Evolutionary conservation across 2,329 filamentous ascomycete genomes (phyloP).

Genomic region (Pseudocercospora cruenta): DNA sequence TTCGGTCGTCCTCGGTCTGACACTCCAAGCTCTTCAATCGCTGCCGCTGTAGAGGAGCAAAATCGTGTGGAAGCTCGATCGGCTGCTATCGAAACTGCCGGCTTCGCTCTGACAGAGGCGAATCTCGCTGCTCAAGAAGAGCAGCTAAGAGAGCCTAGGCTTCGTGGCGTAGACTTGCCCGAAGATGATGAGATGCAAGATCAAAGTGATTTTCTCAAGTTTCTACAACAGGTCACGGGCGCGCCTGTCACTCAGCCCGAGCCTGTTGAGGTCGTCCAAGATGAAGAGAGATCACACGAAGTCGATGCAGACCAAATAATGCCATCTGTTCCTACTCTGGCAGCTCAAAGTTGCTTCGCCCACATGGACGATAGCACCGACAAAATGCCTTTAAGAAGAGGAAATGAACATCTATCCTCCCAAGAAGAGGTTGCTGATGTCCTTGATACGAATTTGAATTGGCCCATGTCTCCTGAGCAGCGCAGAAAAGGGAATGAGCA

Average conservation of each 20-base stretch:
- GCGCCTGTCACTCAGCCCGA: slow-evolving; percentile 16
- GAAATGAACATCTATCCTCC: background rate
- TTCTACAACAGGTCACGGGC: slow-evolving; percentile 27
- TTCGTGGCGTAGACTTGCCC: slow-evolving; percentile 35
- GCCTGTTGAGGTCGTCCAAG: slow-evolving; percentile 14
- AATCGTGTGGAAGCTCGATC: slow-evolving; percentile 6
- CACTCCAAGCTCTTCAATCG: slow-evolving; percentile 3
- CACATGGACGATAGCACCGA: background rate
- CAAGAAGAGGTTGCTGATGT: slow-evolving; percentile 1
- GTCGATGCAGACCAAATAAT: background rate
- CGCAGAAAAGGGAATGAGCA: background rate
- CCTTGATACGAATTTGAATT: slow-evolving; percentile 11
- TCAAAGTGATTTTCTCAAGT: slow-evolving; percentile 32
- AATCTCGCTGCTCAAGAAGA: slow-evolving; percentile 41
- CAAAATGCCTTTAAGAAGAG: background rate
- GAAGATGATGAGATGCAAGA: slow-evolving; percentile 37
- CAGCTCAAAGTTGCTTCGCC: background rate
- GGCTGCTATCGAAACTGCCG: slow-evolving; percentile 4
- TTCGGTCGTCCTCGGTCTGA: slow-evolving; percentile 4
- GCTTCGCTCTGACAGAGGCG: slow-evolving; percentile 35
- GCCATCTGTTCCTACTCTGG: background rate
- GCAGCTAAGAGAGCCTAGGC: slow-evolving; percentile 22
- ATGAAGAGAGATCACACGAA: background rate
- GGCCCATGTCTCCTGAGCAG: slow-evolving; percentile 24
- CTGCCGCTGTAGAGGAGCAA: background rate